These are phyloP conservation scores for Leccinum uliginosum DNA, from an alignment of 768 basidiomycete species.

Conservation along the genomic window DNA sequence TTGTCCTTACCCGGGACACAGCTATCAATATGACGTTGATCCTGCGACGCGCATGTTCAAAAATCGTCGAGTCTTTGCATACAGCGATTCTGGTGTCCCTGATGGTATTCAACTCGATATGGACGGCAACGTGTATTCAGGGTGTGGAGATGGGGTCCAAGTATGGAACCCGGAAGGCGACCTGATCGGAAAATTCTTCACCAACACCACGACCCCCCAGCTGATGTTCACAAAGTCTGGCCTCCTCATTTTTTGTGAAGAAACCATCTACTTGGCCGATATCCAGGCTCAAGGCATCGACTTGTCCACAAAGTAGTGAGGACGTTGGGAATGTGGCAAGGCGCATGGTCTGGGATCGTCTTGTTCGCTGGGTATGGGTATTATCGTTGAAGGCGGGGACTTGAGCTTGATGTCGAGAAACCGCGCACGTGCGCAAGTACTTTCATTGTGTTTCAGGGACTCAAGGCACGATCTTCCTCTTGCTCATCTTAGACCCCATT, in stretches of 20 bases:
- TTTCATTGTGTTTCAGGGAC: not conserved
- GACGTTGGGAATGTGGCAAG: not conserved
- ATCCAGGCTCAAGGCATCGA: not conserved
- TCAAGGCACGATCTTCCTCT: not conserved
- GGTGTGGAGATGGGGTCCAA: not conserved
- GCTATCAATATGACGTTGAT: not conserved
- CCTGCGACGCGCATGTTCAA: not conserved
- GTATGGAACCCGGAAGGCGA: not conserved
- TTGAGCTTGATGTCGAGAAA: not conserved
- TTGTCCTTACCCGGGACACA: not conserved
- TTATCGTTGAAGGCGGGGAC: not conserved
- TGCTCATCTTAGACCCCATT: not conserved
- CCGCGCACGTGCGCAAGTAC: not conserved
- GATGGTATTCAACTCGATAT: not conserved
- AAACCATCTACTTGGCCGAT: not conserved
- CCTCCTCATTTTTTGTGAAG: not conserved
- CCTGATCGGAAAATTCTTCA: not conserved
- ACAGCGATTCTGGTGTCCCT: not conserved
- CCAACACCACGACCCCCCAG: not conserved
- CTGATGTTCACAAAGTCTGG: not conserved
- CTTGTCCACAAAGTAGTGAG: not conserved
- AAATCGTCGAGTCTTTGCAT: not conserved
- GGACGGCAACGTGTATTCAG: not conserved
- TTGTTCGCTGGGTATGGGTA: not conserved
- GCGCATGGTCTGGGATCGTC: not conserved